These are phyloP conservation scores for Oryza punctata DNA, from an alignment of 176 grass and related monocot genomes.

Conservation along the genomic window DNA sequence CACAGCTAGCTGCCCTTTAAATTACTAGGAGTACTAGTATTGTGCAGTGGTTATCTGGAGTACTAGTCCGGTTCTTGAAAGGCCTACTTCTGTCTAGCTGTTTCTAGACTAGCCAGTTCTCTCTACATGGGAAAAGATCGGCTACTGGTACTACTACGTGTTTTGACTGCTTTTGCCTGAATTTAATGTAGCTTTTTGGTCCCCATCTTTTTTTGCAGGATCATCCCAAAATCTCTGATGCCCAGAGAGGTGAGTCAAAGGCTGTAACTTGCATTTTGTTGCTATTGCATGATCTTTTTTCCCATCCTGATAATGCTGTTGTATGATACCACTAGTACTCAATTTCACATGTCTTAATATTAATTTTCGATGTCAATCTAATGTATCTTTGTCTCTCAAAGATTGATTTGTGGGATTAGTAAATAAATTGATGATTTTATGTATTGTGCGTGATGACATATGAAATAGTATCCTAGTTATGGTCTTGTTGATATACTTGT, in stretches of 20 bases:
- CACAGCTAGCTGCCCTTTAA: neutral
- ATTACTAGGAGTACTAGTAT: neutral
- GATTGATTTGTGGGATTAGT: neutral
- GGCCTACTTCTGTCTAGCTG: neutral
- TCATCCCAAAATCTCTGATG: conserved; percentile 84
- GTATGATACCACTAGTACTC: neutral
- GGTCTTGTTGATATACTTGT: neutral
- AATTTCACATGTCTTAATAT: neutral
- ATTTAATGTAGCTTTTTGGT: conserved; percentile 44
- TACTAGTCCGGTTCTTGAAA: conserved; percentile 28
- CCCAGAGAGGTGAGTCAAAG: conserved; percentile 80
- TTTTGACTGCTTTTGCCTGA: conserved; percentile 47
- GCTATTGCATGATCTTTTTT: neutral
- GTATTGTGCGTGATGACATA: conserved; percentile 1
- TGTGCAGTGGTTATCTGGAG: neutral
- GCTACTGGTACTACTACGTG: neutral
- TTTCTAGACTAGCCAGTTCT: conserved; percentile 30
- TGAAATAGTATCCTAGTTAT: neutral
- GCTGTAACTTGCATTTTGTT: conserved; percentile 3
- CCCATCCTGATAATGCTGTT: neutral
- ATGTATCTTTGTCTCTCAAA: neutral
- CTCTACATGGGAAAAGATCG: conserved; percentile 45
- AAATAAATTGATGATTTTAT: neutral
- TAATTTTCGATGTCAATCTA: neutral
- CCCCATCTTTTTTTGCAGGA: conserved; percentile 48